Percentiles rank a stretch among this genome's conserved stretches.
phyloP scores from a whole-genome alignment of 2,329 filamentous ascomycete genomes.

The Coniochaeta pulveracea region DNA sequence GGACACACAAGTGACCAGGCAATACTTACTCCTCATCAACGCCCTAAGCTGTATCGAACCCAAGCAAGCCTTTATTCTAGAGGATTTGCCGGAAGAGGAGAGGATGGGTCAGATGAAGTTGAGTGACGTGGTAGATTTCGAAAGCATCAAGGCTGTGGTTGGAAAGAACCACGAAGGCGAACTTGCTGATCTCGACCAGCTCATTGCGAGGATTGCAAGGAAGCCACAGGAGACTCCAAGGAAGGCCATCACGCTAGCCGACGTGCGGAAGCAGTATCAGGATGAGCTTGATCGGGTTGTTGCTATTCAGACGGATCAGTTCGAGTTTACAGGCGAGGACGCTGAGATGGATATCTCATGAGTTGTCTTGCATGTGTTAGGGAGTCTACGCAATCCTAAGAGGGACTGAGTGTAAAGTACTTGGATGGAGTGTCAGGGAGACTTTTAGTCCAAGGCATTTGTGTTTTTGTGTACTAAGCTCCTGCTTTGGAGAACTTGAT shows the following conservation, averaged over 20 bases:
- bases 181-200: slow-evolving; percentile 14
- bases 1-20: slow-evolving; percentile 56
- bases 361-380: too few species aligned
- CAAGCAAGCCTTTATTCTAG: slow-evolving; percentile 75
- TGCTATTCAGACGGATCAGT: slow-evolving; percentile 80
- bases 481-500: too few species aligned
- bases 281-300: slow-evolving; percentile 79
- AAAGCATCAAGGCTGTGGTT: slow-evolving; percentile 6
- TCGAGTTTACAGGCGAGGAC: slow-evolving; percentile 48
- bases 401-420: too few species aligned
- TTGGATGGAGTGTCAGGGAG: too few species aligned
- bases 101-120: slow-evolving; percentile 6
- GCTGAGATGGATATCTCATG: slow-evolving; percentile 41
- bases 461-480: too few species aligned
- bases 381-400: too few species aligned
- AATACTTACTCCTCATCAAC: slow-evolving; percentile 89
- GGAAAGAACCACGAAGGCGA: slow-evolving; percentile 11
- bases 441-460: too few species aligned
- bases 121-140: slow-evolving; percentile 3
- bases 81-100: slow-evolving; percentile 24
- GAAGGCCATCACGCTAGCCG: slow-evolving; percentile 72
- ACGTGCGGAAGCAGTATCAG: slow-evolving; percentile 82
- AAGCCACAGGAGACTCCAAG: slow-evolving; percentile 35
- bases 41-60: slow-evolving; percentile 73
- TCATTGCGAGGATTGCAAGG: slow-evolving; percentile 15